Evolutionary conservation across 2,329 filamentous ascomycete genomes (phyloP).

Genomic region (Phaeosphaeria sp.): DNA sequence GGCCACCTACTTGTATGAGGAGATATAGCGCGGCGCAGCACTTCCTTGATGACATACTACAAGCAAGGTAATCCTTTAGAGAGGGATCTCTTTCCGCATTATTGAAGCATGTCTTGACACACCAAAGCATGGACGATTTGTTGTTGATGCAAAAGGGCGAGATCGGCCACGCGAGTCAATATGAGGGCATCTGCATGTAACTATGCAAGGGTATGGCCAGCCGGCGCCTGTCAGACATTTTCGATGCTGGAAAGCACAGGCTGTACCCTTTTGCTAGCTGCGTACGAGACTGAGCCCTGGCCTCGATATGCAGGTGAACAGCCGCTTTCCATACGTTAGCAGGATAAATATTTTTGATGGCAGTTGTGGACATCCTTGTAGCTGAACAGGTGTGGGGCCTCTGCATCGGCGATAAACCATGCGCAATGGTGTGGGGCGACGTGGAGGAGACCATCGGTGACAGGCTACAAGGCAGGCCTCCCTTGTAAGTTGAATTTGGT

Average conservation of each 20-base stretch:
- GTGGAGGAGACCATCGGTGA: slow-evolving; percentile 5
- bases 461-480: slow-evolving; percentile 5
- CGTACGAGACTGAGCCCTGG: background rate
- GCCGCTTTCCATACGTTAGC: background rate
- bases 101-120: background rate
- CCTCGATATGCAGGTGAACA: background rate
- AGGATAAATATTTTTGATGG: background rate
- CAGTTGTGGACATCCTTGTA: background rate
- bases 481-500: slow-evolving; percentile 1
- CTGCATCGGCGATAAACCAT: background rate
- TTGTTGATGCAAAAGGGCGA: background rate
- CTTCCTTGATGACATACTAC: background rate
- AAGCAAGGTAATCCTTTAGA: background rate
- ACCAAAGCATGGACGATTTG: background rate
- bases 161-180: slow-evolving; percentile 2
- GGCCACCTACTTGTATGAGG: too few relatives aligned
- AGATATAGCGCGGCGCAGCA: background rate
- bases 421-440: slow-evolving; percentile 8
- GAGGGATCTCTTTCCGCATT: background rate
- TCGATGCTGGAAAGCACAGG: background rate
- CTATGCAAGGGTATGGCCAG: background rate
- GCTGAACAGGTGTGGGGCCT: slow-evolving; percentile 4
- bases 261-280: background rate
- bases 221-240: background rate
- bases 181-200: background rate